These are phyloP conservation scores for Trametes coccinea DNA, from an alignment of 768 basidiomycete genomes.

Conservation along the genomic window DNA sequence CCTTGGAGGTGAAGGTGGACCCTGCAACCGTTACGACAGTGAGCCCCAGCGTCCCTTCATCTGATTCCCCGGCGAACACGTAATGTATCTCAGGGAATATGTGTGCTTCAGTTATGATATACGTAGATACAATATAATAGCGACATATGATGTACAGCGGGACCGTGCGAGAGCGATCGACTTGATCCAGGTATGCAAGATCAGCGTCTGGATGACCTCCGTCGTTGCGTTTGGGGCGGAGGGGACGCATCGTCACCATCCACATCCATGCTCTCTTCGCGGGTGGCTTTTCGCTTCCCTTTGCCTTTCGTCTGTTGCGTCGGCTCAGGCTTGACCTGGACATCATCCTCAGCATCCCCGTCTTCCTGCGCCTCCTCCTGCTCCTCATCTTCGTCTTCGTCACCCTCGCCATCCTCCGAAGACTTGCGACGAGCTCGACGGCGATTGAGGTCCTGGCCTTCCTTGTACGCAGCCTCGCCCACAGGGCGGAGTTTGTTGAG, in stretches of 20 bases:
- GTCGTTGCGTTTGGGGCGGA: slow-evolving; percentile 22
- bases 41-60: neutral
- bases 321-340: slow-evolving; percentile 29
- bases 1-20: slow-evolving; percentile 20
- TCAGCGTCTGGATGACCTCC: slow-evolving; percentile 26
- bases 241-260: slow-evolving; percentile 41
- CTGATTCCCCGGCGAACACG: neutral
- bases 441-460: slow-evolving; percentile 46
- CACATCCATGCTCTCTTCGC: slow-evolving; percentile 43
- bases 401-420: slow-evolving; percentile 35
- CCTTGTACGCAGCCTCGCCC: slow-evolving; percentile 68
- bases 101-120: slow-evolving; percentile 3
- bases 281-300: slow-evolving; percentile 28
- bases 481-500: slow-evolving; percentile 51
- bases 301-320: slow-evolving; percentile 28
- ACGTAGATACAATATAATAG: slow-evolving; percentile 22
- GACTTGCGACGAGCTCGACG: slow-evolving; percentile 36
- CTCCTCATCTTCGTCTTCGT: slow-evolving; percentile 50
- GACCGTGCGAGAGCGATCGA: neutral
- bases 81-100: slow-evolving; percentile 9
- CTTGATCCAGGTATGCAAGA: neutral
- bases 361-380: slow-evolving; percentile 36
- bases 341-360: neutral
- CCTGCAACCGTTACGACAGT: slow-evolving; percentile 8
- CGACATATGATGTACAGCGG: slow-evolving; percentile 10